phyloP scores from a whole-genome alignment of 176 grass and related monocot species.

The Neostapfia colusana region DNA sequence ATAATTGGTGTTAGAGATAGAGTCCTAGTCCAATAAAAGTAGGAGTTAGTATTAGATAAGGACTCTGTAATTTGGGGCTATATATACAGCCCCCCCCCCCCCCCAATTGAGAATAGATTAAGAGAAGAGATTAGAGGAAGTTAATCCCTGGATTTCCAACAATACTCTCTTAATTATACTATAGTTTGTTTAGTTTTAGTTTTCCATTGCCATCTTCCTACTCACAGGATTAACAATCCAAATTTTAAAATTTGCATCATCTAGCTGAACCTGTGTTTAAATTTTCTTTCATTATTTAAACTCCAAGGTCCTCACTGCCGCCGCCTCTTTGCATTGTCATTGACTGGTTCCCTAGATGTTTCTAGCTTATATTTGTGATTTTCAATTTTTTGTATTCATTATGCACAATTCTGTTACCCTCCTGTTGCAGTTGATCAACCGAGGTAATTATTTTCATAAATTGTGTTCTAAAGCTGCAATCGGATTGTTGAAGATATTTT shows the following conservation, averaged over 20 bases:
- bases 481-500: neutral
- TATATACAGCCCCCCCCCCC: no score
- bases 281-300: neutral
- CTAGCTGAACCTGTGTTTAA: neutral
- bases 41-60: no score
- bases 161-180: neutral
- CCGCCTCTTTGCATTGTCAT: neutral
- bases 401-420: neutral
- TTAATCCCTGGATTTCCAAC: no score
- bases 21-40: no score
- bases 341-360: slow-evolving; percentile 1
- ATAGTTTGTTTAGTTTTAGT: neutral
- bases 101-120: no score
- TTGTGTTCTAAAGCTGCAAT: slow-evolving; percentile 13
- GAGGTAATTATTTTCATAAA: slow-evolving; percentile 11
- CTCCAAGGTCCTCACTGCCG: neutral
- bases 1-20: no score
- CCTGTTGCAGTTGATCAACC: neutral
- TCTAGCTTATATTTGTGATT: slow-evolving; percentile 5
- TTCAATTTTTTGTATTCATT: neutral
- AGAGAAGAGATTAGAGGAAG: no score
- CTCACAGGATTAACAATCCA: neutral
- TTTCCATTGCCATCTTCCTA: neutral
- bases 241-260: slow-evolving; percentile 11
- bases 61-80: no score